Percentiles rank a stretch among this genome's conserved stretches.
These are phyloP conservation scores for Candida sojae DNA, from an alignment of 1,139 yeast species.

Conservation along the genomic window DNA sequence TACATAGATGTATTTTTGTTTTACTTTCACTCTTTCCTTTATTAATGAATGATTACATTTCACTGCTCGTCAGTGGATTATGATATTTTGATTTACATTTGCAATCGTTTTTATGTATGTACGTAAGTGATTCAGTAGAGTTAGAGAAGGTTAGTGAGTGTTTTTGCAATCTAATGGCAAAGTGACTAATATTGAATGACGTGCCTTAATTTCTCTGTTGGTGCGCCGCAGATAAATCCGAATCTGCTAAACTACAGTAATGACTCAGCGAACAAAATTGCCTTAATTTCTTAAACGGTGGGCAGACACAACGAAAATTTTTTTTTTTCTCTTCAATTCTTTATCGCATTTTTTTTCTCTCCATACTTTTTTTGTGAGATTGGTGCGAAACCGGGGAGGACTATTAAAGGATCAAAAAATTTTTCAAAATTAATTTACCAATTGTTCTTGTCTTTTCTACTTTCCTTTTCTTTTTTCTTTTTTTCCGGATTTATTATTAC, in stretches of 20 bases:
- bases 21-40: neutral
- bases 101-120: neutral
- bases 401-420: neutral
- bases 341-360: neutral
- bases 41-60: neutral
- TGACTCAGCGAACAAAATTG: neutral
- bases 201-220: neutral
- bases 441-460: neutral
- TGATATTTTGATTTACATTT: neutral
- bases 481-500: neutral
- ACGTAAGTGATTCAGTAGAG: neutral
- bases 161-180: too few species aligned
- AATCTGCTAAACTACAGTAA: neutral
- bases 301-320: neutral
- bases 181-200: too few species aligned
- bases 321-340: neutral
- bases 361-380: neutral
- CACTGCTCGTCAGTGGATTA: neutral
- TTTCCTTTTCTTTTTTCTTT: neutral
- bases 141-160: too few species aligned
- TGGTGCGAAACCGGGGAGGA: conserved; percentile 4
- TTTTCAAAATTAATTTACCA: neutral
- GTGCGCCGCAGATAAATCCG: neutral
- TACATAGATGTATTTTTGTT: conserved; percentile 1
- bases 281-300: neutral